Base-by-base conservation (phyloP, 75 land plant genomes). In the Ceratopteris richardii region DNA sequence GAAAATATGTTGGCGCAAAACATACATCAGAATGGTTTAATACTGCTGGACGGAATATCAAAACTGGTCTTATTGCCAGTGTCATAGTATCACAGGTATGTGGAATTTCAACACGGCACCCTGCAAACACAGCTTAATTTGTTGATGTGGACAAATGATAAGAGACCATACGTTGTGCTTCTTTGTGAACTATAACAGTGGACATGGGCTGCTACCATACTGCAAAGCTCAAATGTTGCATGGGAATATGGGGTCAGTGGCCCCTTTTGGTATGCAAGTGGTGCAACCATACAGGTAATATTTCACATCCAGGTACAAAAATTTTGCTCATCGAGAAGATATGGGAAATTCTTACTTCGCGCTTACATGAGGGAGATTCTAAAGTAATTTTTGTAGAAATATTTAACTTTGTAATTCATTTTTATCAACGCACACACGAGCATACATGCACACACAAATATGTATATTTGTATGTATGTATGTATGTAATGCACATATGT, bases 151-250 rank as follows among this genome's bases (percentile, higher is more conserved):
- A n/a, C n/a, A 10, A 7, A 10, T 11, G 29, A 55, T 25, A 25
- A 23, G 51, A 17, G 20, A 21, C 19, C 19, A 13, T 13, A 17
- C 21, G 19, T 17, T 48, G 51, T 11, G 18, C 4, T 48, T 13
- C 51, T 17, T 48, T 13, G n/a, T n/a, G n/a, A n/a, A n/a, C n/a
- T n/a, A n/a, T n/a, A n/a, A 28, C 51, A 94, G 98, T 94, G 98
- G 98, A 94, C 98, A 24, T 94, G 98, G 96, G 96, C 98, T 37
- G 98, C 98, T 9, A 94, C 98, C n/a, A 94, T 94, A 37, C 60
- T 94, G 76, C 98, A 94, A 71, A 90, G 96, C 61, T 94, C 98
- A 9, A 89, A 94, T 71, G 96, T 94, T 46, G 96, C 98, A 9
- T 94, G 98, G 98, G 56, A 94, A 51, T 94, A 94, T 77, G 98